A percentile compares a stretch with the other conserved stretches of the same genome.
Conservation (phyloP, 2,329 filamentous ascomycete genomes). For the Gnomoniopsis sp. region DNA sequence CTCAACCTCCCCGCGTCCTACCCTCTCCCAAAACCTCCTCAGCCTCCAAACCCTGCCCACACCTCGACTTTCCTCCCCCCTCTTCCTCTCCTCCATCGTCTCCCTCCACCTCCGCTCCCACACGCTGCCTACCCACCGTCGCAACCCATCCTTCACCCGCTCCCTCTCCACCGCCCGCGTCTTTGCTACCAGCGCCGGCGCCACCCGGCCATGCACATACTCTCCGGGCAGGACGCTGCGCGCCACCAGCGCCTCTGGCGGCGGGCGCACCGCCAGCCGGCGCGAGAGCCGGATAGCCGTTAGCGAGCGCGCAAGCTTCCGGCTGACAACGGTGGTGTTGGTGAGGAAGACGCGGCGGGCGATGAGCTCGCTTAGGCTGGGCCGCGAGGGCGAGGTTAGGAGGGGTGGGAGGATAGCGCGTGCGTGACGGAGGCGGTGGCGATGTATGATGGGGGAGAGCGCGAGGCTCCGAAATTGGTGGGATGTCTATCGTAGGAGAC, state of each 20-base stretch:
- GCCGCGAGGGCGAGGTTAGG: conserved; percentile 54
- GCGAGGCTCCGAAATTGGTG: conserved; percentile 61
- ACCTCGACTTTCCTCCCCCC: conserved; percentile 48
- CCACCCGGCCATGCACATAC: conserved; percentile 53
- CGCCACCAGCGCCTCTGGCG: conserved; percentile 57
- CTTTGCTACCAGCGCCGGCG: conserved; percentile 60
- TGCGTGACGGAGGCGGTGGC: conserved; percentile 55
- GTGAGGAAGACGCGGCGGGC: conserved; percentile 64
- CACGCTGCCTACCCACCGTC: conserved; percentile 61
- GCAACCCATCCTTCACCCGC: conserved; percentile 62
- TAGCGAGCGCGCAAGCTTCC: conserved; percentile 59
- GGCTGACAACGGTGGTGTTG: conserved; percentile 61
- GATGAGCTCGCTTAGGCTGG: conserved; percentile 60
- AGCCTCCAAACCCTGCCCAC: conserved; percentile 59
- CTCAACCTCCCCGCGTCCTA: conserved; percentile 41
- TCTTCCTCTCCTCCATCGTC: conserved; percentile 43
- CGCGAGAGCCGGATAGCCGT: conserved; percentile 63
- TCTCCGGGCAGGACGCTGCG: conserved; percentile 63
- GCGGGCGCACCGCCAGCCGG: conserved; percentile 57
- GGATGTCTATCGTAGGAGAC: conserved; percentile 45
- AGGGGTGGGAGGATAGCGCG: conserved; percentile 52
- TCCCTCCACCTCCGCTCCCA: conserved; percentile 52
- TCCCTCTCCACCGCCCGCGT: conserved; percentile 64
- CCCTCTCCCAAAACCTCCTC: conserved; percentile 63
- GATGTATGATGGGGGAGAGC: conserved; percentile 63